Base-by-base conservation (phyloP, 148 eudicot genomes). In the Nepenthes mirabilis region DNA sequence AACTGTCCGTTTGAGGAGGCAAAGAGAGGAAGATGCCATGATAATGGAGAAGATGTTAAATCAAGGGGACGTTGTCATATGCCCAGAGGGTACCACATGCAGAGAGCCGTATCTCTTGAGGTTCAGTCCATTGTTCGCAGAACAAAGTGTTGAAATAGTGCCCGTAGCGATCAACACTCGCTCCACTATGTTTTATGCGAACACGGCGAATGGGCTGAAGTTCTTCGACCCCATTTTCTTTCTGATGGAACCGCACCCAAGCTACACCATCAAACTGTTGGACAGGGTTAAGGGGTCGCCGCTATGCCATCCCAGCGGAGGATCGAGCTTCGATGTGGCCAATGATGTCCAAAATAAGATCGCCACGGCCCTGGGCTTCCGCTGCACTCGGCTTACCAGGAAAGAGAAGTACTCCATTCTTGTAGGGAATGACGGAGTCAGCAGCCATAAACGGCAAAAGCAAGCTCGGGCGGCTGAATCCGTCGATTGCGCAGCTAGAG, bases 61-160 rank as follows among this genome's bases (percentile, higher is more conserved):
- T 2, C 83, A 85, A 60, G 98, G 98, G 1, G 94, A 91, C 62
- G 62, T 91, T 13, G 88, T 85, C 34, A 84, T 91, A 0, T 91
- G 98, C 36, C 98, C 98, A 0, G 98, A 88, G 57, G 98, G 88
- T 3, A 83, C 88, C 45, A 83, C 88, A 0, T 83, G 88, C 52
- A 60, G 84, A 56, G 87, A 79, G 33, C 84, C 87, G 0, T 82
- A 69, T 52, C 73, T 82, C 12, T 34, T 82, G 36, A 58, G 84
- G 59, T 80, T 83, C 52, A 71, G 77, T 47, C 48, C 84, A 34
- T 47, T 80, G 8, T 83, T 83, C 34, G 84, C 84, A 0, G 88
- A 83, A 36, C 36, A 77, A 35, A 71, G 80, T 1, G 78, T 80
- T 36, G 74, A 75, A 0, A 63, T 83, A 1, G 77, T 80, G 14